Evolutionary conservation across 2,329 filamentous ascomycete genomes (phyloP).

Genomic region (Pestalotiopsis sp.): DNA sequence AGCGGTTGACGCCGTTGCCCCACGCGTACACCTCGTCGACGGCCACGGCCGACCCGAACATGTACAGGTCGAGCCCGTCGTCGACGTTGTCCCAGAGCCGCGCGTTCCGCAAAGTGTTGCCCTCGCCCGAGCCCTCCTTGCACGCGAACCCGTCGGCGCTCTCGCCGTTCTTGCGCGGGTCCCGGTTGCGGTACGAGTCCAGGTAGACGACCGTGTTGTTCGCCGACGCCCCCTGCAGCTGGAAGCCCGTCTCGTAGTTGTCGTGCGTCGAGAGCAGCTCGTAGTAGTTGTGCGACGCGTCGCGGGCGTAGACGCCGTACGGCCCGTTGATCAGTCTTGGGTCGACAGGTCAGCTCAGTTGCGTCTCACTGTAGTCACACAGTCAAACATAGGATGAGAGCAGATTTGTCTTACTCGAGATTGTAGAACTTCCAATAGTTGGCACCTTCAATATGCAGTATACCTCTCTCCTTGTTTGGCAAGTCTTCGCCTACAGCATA

Average conservation of each 20-base stretch:
- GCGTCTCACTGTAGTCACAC: background rate
- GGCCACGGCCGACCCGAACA: constrained; percentile 42
- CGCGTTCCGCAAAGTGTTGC: constrained; percentile 46
- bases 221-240: constrained; percentile 32
- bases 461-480: constrained; percentile 43
- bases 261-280: constrained; percentile 38
- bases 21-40: constrained; percentile 45
- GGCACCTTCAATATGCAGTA: constrained; percentile 47
- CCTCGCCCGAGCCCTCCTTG: constrained; percentile 48
- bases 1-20: constrained; percentile 48
- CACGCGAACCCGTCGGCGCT: constrained; percentile 51
- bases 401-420: constrained; percentile 23
- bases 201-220: constrained; percentile 45
- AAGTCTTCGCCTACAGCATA: constrained; percentile 41
- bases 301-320: constrained; percentile 38
- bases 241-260: constrained; percentile 37
- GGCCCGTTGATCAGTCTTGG: constrained; percentile 36
- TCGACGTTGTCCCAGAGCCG: constrained; percentile 54
- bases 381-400: too few species aligned
- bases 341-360: background rate
- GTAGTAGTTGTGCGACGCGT: constrained; percentile 39
- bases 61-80: constrained; percentile 47
- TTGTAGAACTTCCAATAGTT: constrained; percentile 49
- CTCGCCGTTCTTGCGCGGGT: constrained; percentile 54
- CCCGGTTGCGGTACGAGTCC: constrained; percentile 46